Evolutionary conservation across 176 grass and related monocot genomes (phyloP).

Genomic region (Urochloa ruziziensis): DNA sequence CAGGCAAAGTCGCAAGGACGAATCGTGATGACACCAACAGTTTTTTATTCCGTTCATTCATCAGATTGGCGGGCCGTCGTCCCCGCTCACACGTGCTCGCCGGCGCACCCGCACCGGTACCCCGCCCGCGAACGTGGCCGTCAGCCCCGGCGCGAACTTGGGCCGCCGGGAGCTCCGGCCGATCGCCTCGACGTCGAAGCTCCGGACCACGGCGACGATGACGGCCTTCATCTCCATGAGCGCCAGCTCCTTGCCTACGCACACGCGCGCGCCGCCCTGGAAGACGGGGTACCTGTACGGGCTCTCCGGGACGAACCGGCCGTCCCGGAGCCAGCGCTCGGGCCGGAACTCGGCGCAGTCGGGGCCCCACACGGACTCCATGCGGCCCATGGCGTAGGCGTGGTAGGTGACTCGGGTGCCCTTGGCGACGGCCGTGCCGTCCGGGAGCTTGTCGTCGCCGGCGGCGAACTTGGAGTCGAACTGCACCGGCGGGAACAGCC

Average conservation of each 20-base stretch:
- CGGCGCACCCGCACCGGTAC: constrained; percentile 59
- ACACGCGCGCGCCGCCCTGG: constrained; percentile 73
- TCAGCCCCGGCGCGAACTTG: constrained; percentile 77
- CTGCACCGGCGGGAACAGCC: constrained; percentile 82
- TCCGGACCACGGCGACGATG: constrained; percentile 51
- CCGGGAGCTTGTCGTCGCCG: constrained; percentile 65
- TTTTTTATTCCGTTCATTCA: constrained; percentile 10
- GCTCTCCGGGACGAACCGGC: constrained; percentile 59
- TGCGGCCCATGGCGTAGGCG: constrained; percentile 81
- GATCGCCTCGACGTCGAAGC: constrained; percentile 58
- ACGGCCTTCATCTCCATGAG: constrained; percentile 89
- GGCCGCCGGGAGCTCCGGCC: constrained; percentile 27
- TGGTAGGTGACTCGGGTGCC: constrained; percentile 81
- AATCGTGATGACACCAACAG: constrained; percentile 31
- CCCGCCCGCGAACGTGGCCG: constrained; percentile 66
- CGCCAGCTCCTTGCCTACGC: constrained; percentile 81
- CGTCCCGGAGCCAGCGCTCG: constrained; percentile 63
- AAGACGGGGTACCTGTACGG: constrained; percentile 84
- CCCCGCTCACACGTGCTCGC: constrained; percentile 31
- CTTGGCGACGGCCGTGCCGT: constrained; percentile 50
- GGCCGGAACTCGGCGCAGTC: constrained; percentile 86
- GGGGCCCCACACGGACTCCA: constrained; percentile 75
- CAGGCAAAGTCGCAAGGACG: neutral
- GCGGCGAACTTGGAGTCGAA: constrained; percentile 78
- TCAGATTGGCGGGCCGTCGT: constrained; percentile 16